These are phyloP conservation scores for Cryphonectria carpinicola DNA, from an alignment of 2,329 filamentous ascomycete genomes.

Conservation along the genomic window DNA sequence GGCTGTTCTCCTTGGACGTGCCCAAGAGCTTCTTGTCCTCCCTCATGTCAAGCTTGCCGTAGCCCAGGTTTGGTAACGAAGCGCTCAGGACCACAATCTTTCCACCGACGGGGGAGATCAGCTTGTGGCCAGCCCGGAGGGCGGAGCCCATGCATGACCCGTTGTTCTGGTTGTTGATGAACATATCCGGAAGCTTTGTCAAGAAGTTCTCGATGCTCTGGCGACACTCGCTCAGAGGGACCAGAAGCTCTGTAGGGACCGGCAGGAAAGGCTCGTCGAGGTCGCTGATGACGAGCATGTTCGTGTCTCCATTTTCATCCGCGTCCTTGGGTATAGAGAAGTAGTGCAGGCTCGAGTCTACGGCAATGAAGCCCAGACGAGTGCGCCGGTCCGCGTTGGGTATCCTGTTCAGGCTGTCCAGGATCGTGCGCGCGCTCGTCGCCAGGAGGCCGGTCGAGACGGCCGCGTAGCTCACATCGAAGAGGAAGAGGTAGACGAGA, in stretches of 20 bases:
- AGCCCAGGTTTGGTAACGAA: slow-evolving; percentile 85
- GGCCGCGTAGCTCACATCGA: slow-evolving; percentile 90
- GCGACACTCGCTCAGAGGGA: slow-evolving; percentile 85
- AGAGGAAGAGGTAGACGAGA: slow-evolving; percentile 91
- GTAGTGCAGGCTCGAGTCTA: slow-evolving; percentile 94
- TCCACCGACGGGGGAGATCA: slow-evolving; percentile 91
- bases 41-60: slow-evolving; percentile 87
- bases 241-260: slow-evolving; percentile 87
- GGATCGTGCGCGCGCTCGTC: slow-evolving; percentile 88
- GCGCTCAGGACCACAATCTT: slow-evolving; percentile 93
- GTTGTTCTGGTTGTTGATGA: slow-evolving; percentile 88
- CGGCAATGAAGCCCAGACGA: slow-evolving; percentile 90
- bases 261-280: slow-evolving; percentile 96
- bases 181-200: slow-evolving; percentile 91
- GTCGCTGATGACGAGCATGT: slow-evolving; percentile 93
- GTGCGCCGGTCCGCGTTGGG: slow-evolving; percentile 96
- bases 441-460: slow-evolving; percentile 90
- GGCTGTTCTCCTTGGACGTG: slow-evolving; percentile 84
- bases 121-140: slow-evolving; percentile 88
- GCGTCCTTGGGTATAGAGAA: slow-evolving; percentile 91
- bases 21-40: slow-evolving; percentile 96
- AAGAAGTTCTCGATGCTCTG: slow-evolving; percentile 92
- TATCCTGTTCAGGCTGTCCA: slow-evolving; percentile 94
- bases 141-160: slow-evolving; percentile 95
- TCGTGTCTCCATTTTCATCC: slow-evolving; percentile 81